Percentiles rank a stretch among this genome's conserved stretches.
Evolutionary conservation across 441 rosid genomes (phyloP).

Genomic region (Adansonia madagascariensis): DNA sequence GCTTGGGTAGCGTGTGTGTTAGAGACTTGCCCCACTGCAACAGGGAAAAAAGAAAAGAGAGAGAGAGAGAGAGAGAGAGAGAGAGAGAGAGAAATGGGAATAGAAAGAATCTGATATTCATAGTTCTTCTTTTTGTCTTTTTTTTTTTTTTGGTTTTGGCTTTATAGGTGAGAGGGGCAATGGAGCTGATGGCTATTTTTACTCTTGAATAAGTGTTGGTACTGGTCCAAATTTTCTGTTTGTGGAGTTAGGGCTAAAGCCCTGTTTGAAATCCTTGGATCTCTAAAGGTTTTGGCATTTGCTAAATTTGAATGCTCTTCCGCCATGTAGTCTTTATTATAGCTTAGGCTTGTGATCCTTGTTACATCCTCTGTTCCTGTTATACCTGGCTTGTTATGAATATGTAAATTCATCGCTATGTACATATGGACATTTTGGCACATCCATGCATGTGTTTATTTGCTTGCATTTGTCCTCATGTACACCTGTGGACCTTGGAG

Average conservation of each 20-base stretch:
- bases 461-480: not conserved
- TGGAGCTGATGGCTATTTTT: conserved; percentile 1
- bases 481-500: not conserved
- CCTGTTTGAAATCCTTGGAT: not conserved
- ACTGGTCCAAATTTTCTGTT: conserved; percentile 4
- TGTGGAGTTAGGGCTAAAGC: conserved; percentile 7
- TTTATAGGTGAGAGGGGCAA: not conserved
- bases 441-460: not conserved
- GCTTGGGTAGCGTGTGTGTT: conserved; percentile 9
- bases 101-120: not conserved
- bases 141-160: not conserved
- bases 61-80: not conserved
- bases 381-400: conserved; percentile 7
- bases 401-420: not conserved
- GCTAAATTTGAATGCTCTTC: conserved; percentile 4
- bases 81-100: not conserved
- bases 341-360: not conserved
- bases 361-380: not conserved
- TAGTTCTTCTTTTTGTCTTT: too few relatives aligned
- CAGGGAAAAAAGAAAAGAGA: not conserved
- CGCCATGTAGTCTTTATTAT: not conserved
- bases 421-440: not conserved
- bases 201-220: conserved; percentile 3
- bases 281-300: conserved; percentile 5
- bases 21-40: not conserved